Evolutionary conservation across 495 filamentous ascomycete species (phyloP), one percentile per base, ranked within the genome.

Genomic region (Rostrohypoxylon terebratum): DNA sequence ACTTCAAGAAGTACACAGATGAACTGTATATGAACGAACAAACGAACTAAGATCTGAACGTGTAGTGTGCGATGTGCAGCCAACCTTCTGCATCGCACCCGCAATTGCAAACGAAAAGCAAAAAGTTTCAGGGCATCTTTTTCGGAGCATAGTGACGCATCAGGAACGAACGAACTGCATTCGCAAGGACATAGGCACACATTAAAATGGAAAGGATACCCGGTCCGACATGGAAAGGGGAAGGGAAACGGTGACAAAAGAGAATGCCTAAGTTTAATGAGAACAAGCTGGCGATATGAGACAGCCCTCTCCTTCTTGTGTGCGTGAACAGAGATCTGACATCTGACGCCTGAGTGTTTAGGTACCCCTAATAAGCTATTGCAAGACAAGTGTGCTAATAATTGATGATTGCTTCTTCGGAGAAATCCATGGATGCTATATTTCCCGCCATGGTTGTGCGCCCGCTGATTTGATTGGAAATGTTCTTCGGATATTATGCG

Each of bases 141-240:
- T 55, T 61, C 61, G 70, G 60, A 68, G 60, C 55, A 73, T 45
- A 64, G 28, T 53, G 38, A 57, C 60, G 45, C 20, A 36, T 36
- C 28, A 60, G 36, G 60, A 54, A 63, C 55, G 11, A 42, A 42
- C 38, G 28, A 53, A 58, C 50, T 53, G 42, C 63, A 72, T 72
- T 58, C 45, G 53, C 54, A 48, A 48, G 55, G 60, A 48, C 53
- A 65, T 58, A 68, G 60, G 65, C 54, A 61, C 65, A 59, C 64
- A 65, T 68, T 60, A 54, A 57, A 68, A 68, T 40, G 59, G 63
- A 36, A 60, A 60, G 63, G 58, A 72, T 72, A 63, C 64, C 69
- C 63, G 54, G 34, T 51, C 51, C 42, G 44, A 72, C 34, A 6
- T 25, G 28, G 31, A 20, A 31, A 13, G 28, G 10, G 28, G 28